phyloP scores from a whole-genome alignment of 1,284 basidiomycete species.

The Erythrobasidium hasegawianum region DNA sequence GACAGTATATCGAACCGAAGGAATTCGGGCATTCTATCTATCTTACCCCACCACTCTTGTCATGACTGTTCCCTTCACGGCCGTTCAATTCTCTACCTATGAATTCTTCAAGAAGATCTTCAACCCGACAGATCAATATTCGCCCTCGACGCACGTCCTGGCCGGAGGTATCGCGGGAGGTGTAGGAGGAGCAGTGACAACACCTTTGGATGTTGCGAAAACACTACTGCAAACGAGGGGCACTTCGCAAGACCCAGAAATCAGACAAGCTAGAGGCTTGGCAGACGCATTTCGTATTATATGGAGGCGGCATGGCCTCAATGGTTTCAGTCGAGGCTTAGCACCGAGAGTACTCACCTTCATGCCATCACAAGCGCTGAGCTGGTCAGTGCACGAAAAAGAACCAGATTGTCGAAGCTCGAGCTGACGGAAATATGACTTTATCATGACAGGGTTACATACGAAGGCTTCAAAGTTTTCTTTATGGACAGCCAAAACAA shows the following conservation, averaged over 20 bases:
- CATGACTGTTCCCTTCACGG: slow-evolving; percentile 97
- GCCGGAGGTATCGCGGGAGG: slow-evolving; percentile 90
- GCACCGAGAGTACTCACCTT: slow-evolving; percentile 89
- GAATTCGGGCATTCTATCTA: slow-evolving; percentile 88
- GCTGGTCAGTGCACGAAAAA: slow-evolving; percentile 72
- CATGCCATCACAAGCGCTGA: slow-evolving; percentile 95
- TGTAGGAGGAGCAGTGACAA: slow-evolving; percentile 91
- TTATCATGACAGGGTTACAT: slow-evolving; percentile 39
- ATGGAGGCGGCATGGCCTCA: slow-evolving; percentile 74
- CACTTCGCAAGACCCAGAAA: slow-evolving; percentile 71
- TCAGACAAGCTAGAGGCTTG: slow-evolving; percentile 81
- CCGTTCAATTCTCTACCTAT: slow-evolving; percentile 95
- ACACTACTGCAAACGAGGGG: slow-evolving; percentile 93
- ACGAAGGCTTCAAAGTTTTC: slow-evolving; percentile 43
- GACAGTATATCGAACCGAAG: slow-evolving; percentile 79
- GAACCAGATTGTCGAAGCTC: no score
- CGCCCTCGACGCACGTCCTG: slow-evolving; percentile 82
- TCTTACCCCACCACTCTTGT: slow-evolving; percentile 97
- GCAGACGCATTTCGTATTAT: slow-evolving; percentile 84
- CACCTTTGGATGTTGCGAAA: slow-evolving; percentile 98
- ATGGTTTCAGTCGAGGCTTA: slow-evolving; percentile 82
- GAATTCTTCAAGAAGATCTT: slow-evolving; percentile 84
- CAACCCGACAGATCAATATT: slow-evolving; percentile 83
- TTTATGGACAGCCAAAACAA: slow-evolving; percentile 15
- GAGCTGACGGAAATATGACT: no score